Base-by-base conservation (phyloP, 306 rosid genomes). In the Inga leiocalycina region DNA sequence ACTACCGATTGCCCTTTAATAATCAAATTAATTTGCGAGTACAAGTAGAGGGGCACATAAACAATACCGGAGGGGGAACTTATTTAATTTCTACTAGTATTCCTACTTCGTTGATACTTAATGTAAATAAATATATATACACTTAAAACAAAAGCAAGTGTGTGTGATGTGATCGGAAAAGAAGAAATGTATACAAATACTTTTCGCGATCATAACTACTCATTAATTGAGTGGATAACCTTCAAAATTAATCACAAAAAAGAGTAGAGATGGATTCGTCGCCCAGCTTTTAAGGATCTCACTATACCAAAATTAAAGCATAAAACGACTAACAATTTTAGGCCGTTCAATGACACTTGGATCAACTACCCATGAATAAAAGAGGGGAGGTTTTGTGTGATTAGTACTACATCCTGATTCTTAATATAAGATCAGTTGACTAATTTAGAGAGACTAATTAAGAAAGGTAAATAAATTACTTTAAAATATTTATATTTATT, bases 21-120 rank as follows among this genome's bases (percentile, higher is more conserved):
- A 72, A 75, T 35, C 41, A 67, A 45, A 80, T 77, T 87, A 52
- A 87, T 54, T 73, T 59, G 82, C 41, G 59, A 56, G 78, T 37
- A 67, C 65, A 78, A 81, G 87, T 87, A 71, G 88, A 73, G 64
- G 75, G 69, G 75, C 5, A 3, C 37, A 17, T 65, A 65, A 30
- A 39, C 32, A 12, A 14, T 32, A 70, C 8, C 17, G 14, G 37
- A 45, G 64, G 30, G 11, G 22, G 11, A 66, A 34, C 22, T 66
- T 34, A 66, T 66, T 66, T 66, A 12, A 51, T 51, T 51, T 51
- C 57, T 51, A 51, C 45, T 35, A 67, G 12, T 34, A 17, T 19
- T 56, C 27, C 62, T 56, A 56, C 62, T 20, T 56, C 24, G 62
- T 56, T 56, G 62, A 20, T 6, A 1, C 27, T 56, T 56, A 19